Base-by-base conservation (phyloP, 345 rosid genomes). In the Melastoma malabathricum region DNA sequence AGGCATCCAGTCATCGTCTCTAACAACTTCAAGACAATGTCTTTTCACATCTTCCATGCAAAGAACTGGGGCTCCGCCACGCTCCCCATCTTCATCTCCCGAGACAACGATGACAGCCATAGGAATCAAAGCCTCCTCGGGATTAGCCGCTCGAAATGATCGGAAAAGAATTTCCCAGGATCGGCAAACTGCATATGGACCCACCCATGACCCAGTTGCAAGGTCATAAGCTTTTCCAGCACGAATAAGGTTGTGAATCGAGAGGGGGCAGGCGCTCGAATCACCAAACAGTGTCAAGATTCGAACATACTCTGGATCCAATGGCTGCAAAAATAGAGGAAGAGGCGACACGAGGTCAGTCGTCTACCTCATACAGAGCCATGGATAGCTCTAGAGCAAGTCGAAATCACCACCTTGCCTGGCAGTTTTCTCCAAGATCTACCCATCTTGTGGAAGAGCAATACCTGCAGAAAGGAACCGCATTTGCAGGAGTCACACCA, bases 191-290 rank as follows among this genome's bases (percentile, higher is more conserved):
- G 98, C 95, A 65, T 92, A 92, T 41, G 98, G 98, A 43, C 98
- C 96, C 38, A 92, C 78, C 98, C 98, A 92, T 70, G 96, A 87
- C 54, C 98, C 98, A 65, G 87, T 89, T 39, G 92, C 95, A 48
- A 92, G 98, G 64, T 88, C 85, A 68, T 92, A 87, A 25, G 66
- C 46, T 64, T 74, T 72, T 59, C 96, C 96, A 56, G 82, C 82
- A 62, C 51, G 64, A 59, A 92, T 70, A 64, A 92, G 95, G 76
- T 77, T 84, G 76, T 87, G 98, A 56, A 87, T 73, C 44, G 96
- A 92, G 69, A 92, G 84, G 16, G 77, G 63, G 3, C 84, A 74
- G 43, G 63, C 67, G 65, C 70, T 76, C 1, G 87, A 74, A 67
- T 92, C 98, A 57, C 89, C 86, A 72, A 87, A 87, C 54, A 68